Base-by-base conservation (phyloP, 2,329 filamentous ascomycete genomes). In the Stachybotrys elegans region DNA sequence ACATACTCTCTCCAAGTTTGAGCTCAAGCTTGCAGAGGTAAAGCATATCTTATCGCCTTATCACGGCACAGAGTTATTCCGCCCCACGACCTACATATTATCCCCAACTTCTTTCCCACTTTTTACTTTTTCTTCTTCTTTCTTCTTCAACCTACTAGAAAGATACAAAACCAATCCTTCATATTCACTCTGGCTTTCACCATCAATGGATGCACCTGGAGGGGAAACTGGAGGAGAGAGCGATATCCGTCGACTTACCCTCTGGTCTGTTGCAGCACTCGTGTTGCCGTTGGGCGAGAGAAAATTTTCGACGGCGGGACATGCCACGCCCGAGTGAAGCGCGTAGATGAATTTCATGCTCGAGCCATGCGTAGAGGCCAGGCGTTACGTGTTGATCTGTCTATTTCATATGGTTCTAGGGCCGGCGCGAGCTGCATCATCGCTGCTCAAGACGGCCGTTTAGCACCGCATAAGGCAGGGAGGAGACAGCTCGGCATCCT, bases 171-270 rank as follows among this genome's bases (percentile, higher is more conserved):
- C n/a, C 22, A 63, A 70, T 75, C 73, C 72, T 75, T 70, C 78
- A 75, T 78, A 85, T 86, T 84, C 81, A 85, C 81, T 84, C 80
- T 78, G 75, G 71, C 66, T 69, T 76, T 72, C 70, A 67, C 70
- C 60, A 64, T 65, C 67, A 62, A 69, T 70, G 76, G 70, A 74
- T 71, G 70, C 59, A 49, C 52, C 64, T 71, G 75, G 81, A 84
- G 80, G 82, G 82, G 82, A 85, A 85, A 84, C 69, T 76, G 80
- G 75, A 79, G 79, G 81, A 81, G 58, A 86, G 81, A 83, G 56
- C 45, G 38, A 54, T 50, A 46, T 51, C 63, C 69, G 67, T 62
- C 62, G 65, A 66, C 71, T 75, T 75, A 73, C 72, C 70, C 63
- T 72, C 65, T 72, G 67, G 57, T 61, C 66, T 66, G 63, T 46